A percentile compares a stretch with the other conserved stretches of the same genome.
phyloP scores from a whole-genome alignment of 768 basidiomycete species.

The Crassisporium funariophilum region DNA sequence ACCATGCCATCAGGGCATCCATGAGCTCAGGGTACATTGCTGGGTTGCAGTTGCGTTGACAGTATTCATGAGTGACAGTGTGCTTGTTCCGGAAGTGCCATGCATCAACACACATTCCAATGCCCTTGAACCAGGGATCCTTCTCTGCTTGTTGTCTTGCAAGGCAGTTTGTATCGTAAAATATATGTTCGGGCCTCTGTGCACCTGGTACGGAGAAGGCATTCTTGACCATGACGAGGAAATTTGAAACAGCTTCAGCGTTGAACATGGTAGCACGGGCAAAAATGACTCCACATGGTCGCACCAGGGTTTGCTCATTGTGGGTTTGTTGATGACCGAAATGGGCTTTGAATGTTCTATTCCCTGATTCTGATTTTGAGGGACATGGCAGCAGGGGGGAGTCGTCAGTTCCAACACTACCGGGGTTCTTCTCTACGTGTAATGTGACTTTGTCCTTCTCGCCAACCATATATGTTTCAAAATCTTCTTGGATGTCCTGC shows the following conservation, averaged over 20 bases:
- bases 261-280: constrained; percentile 17
- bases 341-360: constrained; percentile 8
- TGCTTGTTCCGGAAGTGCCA: constrained; percentile 21
- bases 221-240: constrained; percentile 16
- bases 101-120: constrained; percentile 15
- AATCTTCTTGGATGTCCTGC: constrained; percentile 2
- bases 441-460: not conserved
- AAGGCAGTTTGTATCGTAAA: constrained; percentile 18
- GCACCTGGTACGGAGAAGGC: constrained; percentile 26
- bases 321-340: constrained; percentile 18
- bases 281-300: constrained; percentile 21
- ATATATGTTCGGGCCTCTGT: constrained; percentile 24
- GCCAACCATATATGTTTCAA: constrained; percentile 1
- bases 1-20: constrained; percentile 16
- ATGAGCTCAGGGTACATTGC: constrained; percentile 13
- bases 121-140: constrained; percentile 10
- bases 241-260: constrained; percentile 15
- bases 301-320: constrained; percentile 19
- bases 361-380: constrained; percentile 1
- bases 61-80: constrained; percentile 10
- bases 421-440: not conserved
- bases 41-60: constrained; percentile 16
- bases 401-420: not conserved
- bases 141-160: constrained; percentile 13
- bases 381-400: not conserved